Base-by-base conservation (phyloP, 2,329 filamentous ascomycete species). In the Monosporascus sp. region DNA sequence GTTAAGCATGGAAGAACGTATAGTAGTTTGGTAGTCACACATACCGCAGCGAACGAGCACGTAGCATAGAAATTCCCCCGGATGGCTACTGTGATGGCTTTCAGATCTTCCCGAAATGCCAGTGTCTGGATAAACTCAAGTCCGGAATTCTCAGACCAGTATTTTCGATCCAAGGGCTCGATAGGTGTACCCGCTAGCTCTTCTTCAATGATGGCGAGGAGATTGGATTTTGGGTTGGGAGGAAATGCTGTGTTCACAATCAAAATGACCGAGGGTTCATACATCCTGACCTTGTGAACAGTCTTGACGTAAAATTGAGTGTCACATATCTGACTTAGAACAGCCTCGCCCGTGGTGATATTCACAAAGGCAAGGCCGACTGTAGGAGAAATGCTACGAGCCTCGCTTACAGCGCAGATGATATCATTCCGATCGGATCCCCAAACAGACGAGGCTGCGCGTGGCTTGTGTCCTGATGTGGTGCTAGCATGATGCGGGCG, bases 281-380 rank as follows among this genome's bases (percentile, higher is more conserved):
- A 88, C 24, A 96, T 84, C 50, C 83, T 82, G 36, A 97, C 79
- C 67, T 97, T 96, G 70, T 96, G 90, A 31, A 96, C 77, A 0
- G 91, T 96, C 65, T 86, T 87, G 53, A 91, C 86, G 67, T 96
- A 97, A 36, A 91, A 95, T 67, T 96, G 91, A 53, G 87, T 95
- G 69, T 97, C 93, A 65, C 88, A 91, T 59, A 97, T 93, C 65
- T 97, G 91, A 65, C 90, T 95, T 40, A 97, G 79, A 27, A 91
- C 84, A 17, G 85, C 89, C 71, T 96, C 91, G 40, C 88, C 89
- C 2, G 90, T 92, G 43, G 90, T 86, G 3, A 95, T 77, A 64
- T 97, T 95, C 65, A 97, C 78, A 65, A 97, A 92, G 3, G 91
- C 90, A 41, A 96, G 76, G 1, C 93, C 92, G 2, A 97, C 86